Percentiles rank a stretch among this genome's conserved stretches.
Evolutionary conservation across 352 stramenopile species (phyloP).

Genomic region (Phytopythium kandeliae): DNA sequence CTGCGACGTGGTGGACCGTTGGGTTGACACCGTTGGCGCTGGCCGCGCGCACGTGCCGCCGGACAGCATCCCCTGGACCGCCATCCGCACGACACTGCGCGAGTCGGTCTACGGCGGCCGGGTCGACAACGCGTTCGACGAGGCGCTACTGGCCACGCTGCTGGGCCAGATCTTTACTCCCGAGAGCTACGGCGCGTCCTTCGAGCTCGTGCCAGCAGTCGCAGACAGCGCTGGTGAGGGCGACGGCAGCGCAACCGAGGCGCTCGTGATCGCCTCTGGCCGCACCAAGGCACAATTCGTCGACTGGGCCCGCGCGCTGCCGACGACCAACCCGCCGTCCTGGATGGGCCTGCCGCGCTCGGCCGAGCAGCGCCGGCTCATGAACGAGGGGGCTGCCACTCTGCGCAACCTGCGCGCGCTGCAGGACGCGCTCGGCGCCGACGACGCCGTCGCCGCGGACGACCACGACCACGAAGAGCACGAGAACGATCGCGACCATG

Average conservation of each 20-base stretch:
- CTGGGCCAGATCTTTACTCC: slow-evolving; percentile 92
- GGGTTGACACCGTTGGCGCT: slow-evolving; percentile 86
- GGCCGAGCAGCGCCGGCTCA: slow-evolving; percentile 88
- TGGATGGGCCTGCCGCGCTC: slow-evolving; percentile 92
- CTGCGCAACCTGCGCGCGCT: slow-evolving; percentile 79
- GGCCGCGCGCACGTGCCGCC: slow-evolving; percentile 90
- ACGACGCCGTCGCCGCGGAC: slow-evolving; percentile 19
- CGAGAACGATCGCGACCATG: slow-evolving; percentile 59
- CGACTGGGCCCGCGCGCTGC: slow-evolving; percentile 84
- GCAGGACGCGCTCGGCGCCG: slow-evolving; percentile 71
- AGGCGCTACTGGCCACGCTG: slow-evolving; percentile 93
- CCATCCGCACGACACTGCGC: slow-evolving; percentile 94
- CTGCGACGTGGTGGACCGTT: slow-evolving; percentile 97
- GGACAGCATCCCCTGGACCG: slow-evolving; percentile 97
- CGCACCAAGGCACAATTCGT: slow-evolving; percentile 91
- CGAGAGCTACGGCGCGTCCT: slow-evolving; percentile 91
- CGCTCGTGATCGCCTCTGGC: slow-evolving; percentile 80
- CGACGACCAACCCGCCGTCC: slow-evolving; percentile 87
- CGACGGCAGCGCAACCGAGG: too few relatives aligned
- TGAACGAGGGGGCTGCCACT: slow-evolving; percentile 68
- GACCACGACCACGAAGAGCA: slow-evolving; percentile 38
- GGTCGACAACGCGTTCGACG: slow-evolving; percentile 96
- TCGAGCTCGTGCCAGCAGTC: slow-evolving; percentile 51
- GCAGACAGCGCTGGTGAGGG: slow-evolving; percentile 62
- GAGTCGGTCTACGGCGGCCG: slow-evolving; percentile 97